phyloP scores from a whole-genome alignment of 179 eudicot species.

The Carnegiea gigantea region DNA sequence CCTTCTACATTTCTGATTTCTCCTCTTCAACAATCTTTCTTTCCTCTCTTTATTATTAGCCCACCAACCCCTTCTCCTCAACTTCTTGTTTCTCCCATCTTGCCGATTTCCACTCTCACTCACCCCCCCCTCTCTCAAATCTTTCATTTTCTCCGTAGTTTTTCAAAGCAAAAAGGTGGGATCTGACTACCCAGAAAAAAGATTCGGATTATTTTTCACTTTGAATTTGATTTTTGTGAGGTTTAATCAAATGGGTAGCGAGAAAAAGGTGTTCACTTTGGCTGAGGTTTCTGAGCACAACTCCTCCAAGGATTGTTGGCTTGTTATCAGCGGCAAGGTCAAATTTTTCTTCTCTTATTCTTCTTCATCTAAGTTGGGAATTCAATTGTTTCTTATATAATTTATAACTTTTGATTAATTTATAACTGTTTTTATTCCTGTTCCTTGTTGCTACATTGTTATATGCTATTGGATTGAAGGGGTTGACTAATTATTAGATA shows the following conservation, averaged over 20 bases:
- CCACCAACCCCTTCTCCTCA: constrained; percentile 10
- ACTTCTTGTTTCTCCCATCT: not conserved
- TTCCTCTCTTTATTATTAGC: not conserved
- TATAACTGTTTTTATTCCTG: not conserved
- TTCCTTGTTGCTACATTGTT: not conserved
- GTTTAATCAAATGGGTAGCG: constrained; percentile 38
- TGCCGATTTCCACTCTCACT: not conserved
- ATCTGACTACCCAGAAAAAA: constrained; percentile 1
- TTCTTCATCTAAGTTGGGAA: not conserved
- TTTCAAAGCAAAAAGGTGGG: not conserved
- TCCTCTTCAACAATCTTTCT: not conserved
- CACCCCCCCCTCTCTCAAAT: not conserved
- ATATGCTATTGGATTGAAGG: not conserved
- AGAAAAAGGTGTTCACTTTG: constrained; percentile 48
- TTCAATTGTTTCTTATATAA: not conserved
- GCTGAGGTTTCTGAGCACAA: constrained; percentile 58
- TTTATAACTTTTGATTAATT: not conserved
- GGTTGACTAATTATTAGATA: not conserved
- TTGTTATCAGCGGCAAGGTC: constrained; percentile 66
- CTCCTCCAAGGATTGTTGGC: constrained; percentile 64
- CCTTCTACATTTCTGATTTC: not conserved
- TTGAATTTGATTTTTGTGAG: not conserved
- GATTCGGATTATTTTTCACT: not conserved
- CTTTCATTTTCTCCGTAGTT: too few relatives aligned
- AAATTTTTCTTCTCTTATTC: not conserved